A percentile compares a stretch with the other conserved stretches of the same genome.
phyloP scores from a whole-genome alignment of 257 asterid species.

The Nicotiana sylvestris region DNA sequence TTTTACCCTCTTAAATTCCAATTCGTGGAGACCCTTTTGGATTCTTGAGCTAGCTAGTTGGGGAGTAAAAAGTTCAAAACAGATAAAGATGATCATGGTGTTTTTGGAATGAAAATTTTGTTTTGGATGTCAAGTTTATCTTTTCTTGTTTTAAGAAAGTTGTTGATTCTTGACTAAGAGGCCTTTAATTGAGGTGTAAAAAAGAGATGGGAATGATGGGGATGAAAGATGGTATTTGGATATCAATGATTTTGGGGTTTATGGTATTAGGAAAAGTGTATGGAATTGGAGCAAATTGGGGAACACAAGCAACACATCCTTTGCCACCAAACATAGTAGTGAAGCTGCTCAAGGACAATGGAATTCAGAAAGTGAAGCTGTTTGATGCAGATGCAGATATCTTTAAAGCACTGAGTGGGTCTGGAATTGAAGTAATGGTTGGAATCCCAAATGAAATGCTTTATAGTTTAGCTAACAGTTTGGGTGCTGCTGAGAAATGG shows the following conservation, averaged over 20 bases:
- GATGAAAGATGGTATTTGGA: conserved; percentile 19
- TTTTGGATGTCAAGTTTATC: neutral
- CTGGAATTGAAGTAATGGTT: conserved; percentile 90
- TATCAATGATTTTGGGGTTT: conserved; percentile 18
- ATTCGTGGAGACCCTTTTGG: neutral
- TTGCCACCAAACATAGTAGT: conserved; percentile 58
- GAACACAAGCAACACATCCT: conserved; percentile 77
- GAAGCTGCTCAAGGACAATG: conserved; percentile 72
- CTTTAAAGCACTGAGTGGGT: conserved; percentile 63
- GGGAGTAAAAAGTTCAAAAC: too few species aligned
- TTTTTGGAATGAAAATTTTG: neutral
- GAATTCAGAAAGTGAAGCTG: conserved; percentile 76
- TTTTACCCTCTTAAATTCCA: neutral
- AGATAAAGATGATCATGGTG: neutral
- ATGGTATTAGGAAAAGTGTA: conserved; percentile 31
- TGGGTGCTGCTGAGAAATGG: conserved; percentile 86
- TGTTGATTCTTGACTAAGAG: neutral
- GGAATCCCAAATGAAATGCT: conserved; percentile 94
- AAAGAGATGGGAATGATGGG: conserved; percentile 32
- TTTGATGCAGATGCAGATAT: conserved; percentile 73
- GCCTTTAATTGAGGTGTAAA: neutral
- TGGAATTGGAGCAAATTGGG: conserved; percentile 93
- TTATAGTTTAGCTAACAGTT: conserved; percentile 44
- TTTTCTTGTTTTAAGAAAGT: neutral
- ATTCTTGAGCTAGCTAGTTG: too few species aligned